phyloP scores from a whole-genome alignment of 1,139 yeast genomes.

The Tardiomyces digboiensis region DNA sequence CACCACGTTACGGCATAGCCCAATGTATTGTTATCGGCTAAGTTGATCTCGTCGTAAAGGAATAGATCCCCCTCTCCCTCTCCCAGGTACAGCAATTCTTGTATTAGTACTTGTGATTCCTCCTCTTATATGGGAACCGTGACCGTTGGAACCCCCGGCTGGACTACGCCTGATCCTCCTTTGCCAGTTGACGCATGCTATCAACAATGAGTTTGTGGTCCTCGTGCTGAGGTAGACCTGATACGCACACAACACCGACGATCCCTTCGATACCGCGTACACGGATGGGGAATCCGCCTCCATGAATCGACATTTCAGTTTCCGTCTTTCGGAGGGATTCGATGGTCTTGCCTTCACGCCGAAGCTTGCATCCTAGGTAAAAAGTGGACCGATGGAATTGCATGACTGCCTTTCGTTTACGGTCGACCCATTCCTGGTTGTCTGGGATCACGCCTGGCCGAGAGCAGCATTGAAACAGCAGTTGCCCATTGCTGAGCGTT shows the following conservation, averaged over 20 bases:
- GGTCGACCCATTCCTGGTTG: constrained; percentile 49
- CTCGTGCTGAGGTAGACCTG: constrained; percentile 38
- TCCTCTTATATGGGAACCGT: too few species aligned
- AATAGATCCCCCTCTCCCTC: too few species aligned
- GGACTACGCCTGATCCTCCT: constrained; percentile 1
- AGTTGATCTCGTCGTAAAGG: too few species aligned
- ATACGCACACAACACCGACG: constrained; percentile 47
- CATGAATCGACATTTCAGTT: constrained; percentile 47
- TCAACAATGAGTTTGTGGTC: constrained; percentile 21
- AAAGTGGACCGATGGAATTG: constrained; percentile 47
- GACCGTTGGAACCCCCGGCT: too few species aligned
- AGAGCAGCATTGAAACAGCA: constrained; percentile 42
- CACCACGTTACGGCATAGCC: too few species aligned
- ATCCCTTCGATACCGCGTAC: constrained; percentile 36
- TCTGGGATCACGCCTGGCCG: constrained; percentile 38
- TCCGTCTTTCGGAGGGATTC: constrained; percentile 34
- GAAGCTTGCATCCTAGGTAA: constrained; percentile 40
- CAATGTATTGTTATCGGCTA: too few species aligned
- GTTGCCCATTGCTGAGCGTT: constrained; percentile 40
- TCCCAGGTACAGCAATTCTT: too few species aligned
- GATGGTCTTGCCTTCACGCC: constrained; percentile 18
- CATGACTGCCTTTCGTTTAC: constrained; percentile 43
- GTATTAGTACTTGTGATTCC: too few species aligned
- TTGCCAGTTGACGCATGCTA: background rate
- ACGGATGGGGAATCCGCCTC: constrained; percentile 52